Conservation (phyloP, 495 filamentous ascomycete genomes). For the Hypoxylon fragiforme region DNA sequence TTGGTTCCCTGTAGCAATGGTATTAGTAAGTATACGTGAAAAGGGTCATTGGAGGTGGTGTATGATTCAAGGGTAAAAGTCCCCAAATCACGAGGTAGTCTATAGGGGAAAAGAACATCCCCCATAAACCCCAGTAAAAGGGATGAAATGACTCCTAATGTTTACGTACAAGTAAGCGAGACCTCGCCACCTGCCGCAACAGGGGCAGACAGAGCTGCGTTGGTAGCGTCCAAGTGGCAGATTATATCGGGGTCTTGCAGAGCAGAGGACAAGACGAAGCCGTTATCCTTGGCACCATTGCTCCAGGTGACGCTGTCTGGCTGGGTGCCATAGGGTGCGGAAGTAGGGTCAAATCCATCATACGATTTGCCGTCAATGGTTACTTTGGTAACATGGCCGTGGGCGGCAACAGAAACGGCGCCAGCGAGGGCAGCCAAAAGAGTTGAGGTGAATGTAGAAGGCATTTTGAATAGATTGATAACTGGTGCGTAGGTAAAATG, state of each 20-base stretch:
- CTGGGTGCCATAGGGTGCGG: slow-evolving; percentile 40
- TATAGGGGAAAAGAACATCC: too few relatives aligned
- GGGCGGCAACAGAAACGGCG: slow-evolving; percentile 58
- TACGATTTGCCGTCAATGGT: slow-evolving; percentile 61
- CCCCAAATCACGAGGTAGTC: too few relatives aligned
- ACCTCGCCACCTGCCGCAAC: slow-evolving; percentile 51
- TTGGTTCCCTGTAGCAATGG: too few relatives aligned
- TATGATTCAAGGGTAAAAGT: too few relatives aligned
- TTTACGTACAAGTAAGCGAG: slow-evolving; percentile 39
- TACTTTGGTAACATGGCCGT: slow-evolving; percentile 61
- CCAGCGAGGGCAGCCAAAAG: slow-evolving; percentile 52
- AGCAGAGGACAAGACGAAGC: slow-evolving; percentile 58
- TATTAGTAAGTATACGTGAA: too few relatives aligned
- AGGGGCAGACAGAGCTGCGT: slow-evolving; percentile 44
- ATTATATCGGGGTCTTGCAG: slow-evolving; percentile 51
- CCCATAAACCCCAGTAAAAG: too few relatives aligned
- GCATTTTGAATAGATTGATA: slow-evolving; percentile 4
- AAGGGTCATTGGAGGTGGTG: too few relatives aligned
- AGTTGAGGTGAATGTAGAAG: slow-evolving; percentile 15
- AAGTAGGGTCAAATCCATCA: slow-evolving; percentile 47
- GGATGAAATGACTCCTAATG: too few relatives aligned
- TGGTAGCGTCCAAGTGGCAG: slow-evolving; percentile 51
- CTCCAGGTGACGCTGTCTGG: slow-evolving; percentile 60
- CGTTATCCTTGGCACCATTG: slow-evolving; percentile 58
- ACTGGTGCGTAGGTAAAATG: too few relatives aligned